Evolutionary conservation across 1,284 basidiomycete genomes (phyloP).

Genomic region (Coniophora puteana): DNA sequence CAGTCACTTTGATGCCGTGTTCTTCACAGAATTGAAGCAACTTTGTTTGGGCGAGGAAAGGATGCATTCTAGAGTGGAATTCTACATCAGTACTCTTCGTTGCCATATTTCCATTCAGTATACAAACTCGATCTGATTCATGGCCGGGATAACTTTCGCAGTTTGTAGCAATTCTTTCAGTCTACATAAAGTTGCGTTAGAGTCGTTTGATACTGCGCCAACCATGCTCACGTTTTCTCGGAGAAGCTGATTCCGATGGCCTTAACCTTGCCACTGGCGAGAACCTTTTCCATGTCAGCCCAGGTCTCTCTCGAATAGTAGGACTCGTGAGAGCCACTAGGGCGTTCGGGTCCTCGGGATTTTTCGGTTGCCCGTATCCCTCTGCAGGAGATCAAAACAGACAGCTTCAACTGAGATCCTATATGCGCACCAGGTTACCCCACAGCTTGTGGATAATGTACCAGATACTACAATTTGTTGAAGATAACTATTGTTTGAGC

Average conservation of each 20-base stretch:
- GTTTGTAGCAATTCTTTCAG: conserved; percentile 27
- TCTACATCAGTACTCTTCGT: neutral
- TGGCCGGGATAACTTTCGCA: conserved; percentile 36
- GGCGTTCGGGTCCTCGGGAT: conserved; percentile 2
- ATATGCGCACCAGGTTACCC: conserved; percentile 5
- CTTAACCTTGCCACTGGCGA: conserved; percentile 36
- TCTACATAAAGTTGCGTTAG: conserved; percentile 1
- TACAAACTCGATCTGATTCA: conserved; percentile 36
- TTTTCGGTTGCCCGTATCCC: too few relatives aligned
- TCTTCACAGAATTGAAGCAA: conserved; percentile 33
- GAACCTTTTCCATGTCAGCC: conserved; percentile 38
- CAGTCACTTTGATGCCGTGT: conserved; percentile 39
- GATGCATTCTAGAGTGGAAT: conserved; percentile 31
- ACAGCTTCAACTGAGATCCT: neutral
- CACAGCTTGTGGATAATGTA: conserved; percentile 17
- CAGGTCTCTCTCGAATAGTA: conserved; percentile 38
- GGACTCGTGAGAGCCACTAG: neutral
- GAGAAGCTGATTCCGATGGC: conserved; percentile 36
- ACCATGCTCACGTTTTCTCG: conserved; percentile 11
- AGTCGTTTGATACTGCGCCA: neutral
- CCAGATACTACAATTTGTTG: conserved; percentile 12
- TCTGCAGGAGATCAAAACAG: neutral
- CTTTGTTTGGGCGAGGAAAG: conserved; percentile 31
- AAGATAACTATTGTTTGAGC: neutral
- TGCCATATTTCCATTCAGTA: neutral